Conservation (phyloP, 257 asterid species). For the Ilex aquifolium region DNA sequence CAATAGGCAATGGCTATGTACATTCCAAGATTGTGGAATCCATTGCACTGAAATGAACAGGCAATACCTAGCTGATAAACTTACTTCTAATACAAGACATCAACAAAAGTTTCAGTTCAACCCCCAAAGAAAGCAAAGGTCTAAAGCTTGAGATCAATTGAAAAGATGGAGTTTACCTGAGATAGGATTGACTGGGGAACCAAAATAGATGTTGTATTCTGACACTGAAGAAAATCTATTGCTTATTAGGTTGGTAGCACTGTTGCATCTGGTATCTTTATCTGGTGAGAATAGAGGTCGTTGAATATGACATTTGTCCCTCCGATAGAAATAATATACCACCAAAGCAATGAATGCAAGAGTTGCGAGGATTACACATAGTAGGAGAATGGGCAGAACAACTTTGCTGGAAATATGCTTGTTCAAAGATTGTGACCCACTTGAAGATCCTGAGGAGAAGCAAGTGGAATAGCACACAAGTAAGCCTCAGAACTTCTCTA, state of each 20-base stretch:
- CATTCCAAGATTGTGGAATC: neutral
- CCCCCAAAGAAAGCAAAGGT: no score
- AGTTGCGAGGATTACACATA: no score
- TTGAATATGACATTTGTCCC: conserved; percentile 36
- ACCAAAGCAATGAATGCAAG: conserved; percentile 42
- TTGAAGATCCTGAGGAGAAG: no score
- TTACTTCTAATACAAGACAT: no score
- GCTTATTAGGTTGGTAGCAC: no score
- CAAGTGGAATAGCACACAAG: no score
- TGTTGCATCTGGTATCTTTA: conserved; percentile 52
- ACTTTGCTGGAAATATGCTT: no score
- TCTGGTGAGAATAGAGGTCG: conserved; percentile 56
- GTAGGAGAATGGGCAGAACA: no score
- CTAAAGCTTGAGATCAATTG: neutral
- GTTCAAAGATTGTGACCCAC: no score
- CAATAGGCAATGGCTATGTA: neutral
- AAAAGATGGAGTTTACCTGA: conserved; percentile 34
- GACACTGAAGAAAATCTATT: conserved; percentile 32
- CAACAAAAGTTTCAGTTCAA: no score
- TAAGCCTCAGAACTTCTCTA: no score
- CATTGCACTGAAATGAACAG: neutral
- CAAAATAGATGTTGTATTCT: conserved; percentile 28
- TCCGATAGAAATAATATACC: conserved; percentile 39
- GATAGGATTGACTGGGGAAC: conserved; percentile 30
- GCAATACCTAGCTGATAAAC: no score